These are phyloP conservation scores for Pisolithus thermaeus DNA, from an alignment of 1,284 basidiomycete species.

Conservation along the genomic window DNA sequence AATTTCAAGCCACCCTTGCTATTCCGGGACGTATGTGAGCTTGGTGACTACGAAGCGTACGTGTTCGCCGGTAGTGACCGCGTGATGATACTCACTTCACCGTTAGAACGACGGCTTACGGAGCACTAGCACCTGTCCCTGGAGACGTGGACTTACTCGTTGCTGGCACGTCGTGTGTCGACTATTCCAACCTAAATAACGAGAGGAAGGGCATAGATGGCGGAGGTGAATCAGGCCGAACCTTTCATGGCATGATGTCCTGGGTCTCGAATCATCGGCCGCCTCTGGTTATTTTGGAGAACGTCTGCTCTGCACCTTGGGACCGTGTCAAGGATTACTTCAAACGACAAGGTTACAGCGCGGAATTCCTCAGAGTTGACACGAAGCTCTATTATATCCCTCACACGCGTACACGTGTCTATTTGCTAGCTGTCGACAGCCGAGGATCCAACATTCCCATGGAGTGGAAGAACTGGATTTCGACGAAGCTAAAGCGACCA, in stretches of 20 bases:
- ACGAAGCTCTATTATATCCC: conserved; percentile 95
- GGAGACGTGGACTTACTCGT: conserved; percentile 88
- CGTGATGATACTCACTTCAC: conserved; percentile 10
- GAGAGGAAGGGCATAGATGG: conserved; percentile 86
- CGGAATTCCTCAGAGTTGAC: conserved; percentile 70
- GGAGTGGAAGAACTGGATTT: conserved; percentile 67
- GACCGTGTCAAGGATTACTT: conserved; percentile 71
- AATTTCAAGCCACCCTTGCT: conserved; percentile 90
- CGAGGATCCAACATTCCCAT: conserved; percentile 54
- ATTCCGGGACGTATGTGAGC: conserved; percentile 92
- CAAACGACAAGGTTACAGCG: conserved; percentile 72
- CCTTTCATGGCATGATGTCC: conserved; percentile 87
- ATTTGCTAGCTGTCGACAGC: conserved; percentile 75
- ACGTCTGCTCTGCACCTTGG: conserved; percentile 93
- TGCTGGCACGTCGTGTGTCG: conserved; percentile 94
- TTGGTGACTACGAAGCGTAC: conserved; percentile 75
- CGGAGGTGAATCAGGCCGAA: conserved; percentile 86
- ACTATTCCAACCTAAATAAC: conserved; percentile 94
- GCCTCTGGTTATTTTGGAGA: conserved; percentile 88
- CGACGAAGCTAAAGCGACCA: conserved; percentile 64
- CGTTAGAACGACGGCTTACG: conserved; percentile 83
- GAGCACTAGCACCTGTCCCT: conserved; percentile 79
- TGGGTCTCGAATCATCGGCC: conserved; percentile 89
- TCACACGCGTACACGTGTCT: conserved; percentile 88
- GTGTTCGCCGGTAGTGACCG: background rate